phyloP scores from a whole-genome alignment of 805 yeast genomes.

The Yamadazyma phyllophila region DNA sequence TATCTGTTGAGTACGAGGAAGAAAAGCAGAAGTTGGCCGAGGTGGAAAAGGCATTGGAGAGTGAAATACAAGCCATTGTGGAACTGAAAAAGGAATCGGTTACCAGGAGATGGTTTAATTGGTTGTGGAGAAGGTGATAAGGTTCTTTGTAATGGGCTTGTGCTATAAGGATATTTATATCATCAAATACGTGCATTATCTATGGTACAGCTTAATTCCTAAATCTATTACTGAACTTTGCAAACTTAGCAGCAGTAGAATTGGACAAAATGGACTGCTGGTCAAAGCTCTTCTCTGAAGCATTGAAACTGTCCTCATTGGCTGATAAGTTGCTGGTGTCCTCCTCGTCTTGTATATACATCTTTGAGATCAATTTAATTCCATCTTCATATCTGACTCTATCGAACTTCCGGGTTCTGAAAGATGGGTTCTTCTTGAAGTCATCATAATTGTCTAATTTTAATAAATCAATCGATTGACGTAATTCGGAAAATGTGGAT shows the following conservation, averaged over 20 bases:
- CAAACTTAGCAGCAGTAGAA: slow-evolving; percentile 30
- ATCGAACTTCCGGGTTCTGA: slow-evolving; percentile 56
- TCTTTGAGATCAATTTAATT: slow-evolving; percentile 53
- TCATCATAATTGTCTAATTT: slow-evolving; percentile 62
- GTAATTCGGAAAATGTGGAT: slow-evolving; percentile 72
- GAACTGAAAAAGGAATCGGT: slow-evolving; percentile 24
- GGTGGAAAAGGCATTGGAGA: slow-evolving; percentile 21
- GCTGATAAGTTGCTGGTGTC: slow-evolving; percentile 8
- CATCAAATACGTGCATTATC: background rate
- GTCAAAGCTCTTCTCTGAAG: slow-evolving; percentile 16
- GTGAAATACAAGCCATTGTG: slow-evolving; percentile 26
- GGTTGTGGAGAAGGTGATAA: slow-evolving; percentile 16
- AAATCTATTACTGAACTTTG: slow-evolving; percentile 27
- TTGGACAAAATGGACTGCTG: slow-evolving; percentile 23
- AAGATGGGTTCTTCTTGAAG: slow-evolving; percentile 50
- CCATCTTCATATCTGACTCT: slow-evolving; percentile 77
- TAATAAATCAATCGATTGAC: slow-evolving; percentile 76
- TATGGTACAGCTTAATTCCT: background rate
- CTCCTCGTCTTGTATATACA: slow-evolving; percentile 26
- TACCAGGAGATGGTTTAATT: slow-evolving; percentile 16
- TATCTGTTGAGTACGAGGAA: slow-evolving; percentile 28
- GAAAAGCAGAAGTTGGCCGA: slow-evolving; percentile 17
- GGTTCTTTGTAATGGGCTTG: background rate
- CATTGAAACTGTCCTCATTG: slow-evolving; percentile 10
- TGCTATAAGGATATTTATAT: too few species aligned